Evolutionary conservation across 2,329 filamentous ascomycete species (phyloP).

Genomic region (Dactylonectria macrodidyma): DNA sequence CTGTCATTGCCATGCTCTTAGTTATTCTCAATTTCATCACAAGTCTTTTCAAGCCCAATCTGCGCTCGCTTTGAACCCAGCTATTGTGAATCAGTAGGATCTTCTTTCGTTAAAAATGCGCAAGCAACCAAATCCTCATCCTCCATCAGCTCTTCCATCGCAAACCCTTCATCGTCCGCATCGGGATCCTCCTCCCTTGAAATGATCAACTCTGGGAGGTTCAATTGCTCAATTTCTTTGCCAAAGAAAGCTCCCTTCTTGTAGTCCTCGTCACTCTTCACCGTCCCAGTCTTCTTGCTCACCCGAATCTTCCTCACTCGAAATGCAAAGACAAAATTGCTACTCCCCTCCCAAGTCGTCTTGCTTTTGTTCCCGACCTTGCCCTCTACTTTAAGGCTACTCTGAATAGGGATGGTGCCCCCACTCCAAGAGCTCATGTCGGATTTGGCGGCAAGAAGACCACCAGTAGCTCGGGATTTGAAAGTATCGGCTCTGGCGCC

Average conservation of each 20-base stretch:
- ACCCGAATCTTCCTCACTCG: conserved; percentile 23
- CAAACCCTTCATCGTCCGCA: conserved; percentile 20
- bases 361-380: background rate
- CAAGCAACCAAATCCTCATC: background rate
- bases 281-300: background rate
- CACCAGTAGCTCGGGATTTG: background rate
- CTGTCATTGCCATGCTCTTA: no score
- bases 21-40: no score
- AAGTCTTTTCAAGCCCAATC: no score
- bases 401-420: background rate
- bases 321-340: conserved; percentile 33
- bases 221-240: background rate
- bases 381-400: background rate
- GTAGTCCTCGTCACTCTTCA: background rate
- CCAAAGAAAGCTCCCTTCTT: conserved; percentile 17
- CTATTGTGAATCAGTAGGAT: no score
- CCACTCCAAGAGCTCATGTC: conserved; percentile 15
- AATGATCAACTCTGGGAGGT: background rate
- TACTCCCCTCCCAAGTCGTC: conserved; percentile 24
- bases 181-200: background rate
- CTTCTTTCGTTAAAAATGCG: no score
- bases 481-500: conserved; percentile 18
- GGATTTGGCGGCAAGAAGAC: background rate
- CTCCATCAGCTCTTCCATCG: background rate
- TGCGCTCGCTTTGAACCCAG: no score